Conservation (phyloP, 768 basidiomycete genomes). For the Tremella yokohamensis region DNA sequence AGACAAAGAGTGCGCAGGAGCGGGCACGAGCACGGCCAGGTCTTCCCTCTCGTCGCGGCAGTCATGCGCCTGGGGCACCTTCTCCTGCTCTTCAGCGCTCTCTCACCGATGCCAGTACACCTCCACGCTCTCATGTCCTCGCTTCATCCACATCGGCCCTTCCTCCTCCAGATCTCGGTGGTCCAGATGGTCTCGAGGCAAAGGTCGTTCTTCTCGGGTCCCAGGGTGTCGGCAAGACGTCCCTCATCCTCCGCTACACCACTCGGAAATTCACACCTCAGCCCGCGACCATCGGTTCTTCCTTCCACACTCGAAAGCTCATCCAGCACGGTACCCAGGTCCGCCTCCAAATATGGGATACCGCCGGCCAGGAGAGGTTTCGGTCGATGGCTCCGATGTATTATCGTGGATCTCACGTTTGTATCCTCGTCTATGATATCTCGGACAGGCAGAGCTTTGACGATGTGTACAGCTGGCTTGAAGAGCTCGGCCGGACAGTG, state of each 20-base stretch:
- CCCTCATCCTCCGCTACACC: slow-evolving; percentile 45
- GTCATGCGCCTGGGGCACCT: background rate
- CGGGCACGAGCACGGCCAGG: slow-evolving; percentile 15
- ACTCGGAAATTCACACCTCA: slow-evolving; percentile 29
- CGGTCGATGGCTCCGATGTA: slow-evolving; percentile 48
- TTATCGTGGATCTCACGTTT: slow-evolving; percentile 46
- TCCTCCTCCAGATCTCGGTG: slow-evolving; percentile 31
- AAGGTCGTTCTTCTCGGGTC: slow-evolving; percentile 49
- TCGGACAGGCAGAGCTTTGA: slow-evolving; percentile 38
- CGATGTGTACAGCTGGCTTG: slow-evolving; percentile 42
- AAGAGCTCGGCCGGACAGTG: slow-evolving; percentile 39
- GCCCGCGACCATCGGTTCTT: slow-evolving; percentile 40
- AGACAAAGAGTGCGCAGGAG: slow-evolving; percentile 25
- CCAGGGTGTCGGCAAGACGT: slow-evolving; percentile 48
- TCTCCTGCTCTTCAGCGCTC: slow-evolving; percentile 20
- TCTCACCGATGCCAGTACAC: slow-evolving; percentile 18
- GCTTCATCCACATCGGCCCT: slow-evolving; percentile 6
- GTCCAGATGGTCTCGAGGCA: slow-evolving; percentile 43
- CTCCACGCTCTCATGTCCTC: slow-evolving; percentile 8
- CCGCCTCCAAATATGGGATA: slow-evolving; percentile 49
- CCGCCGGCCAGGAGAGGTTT: slow-evolving; percentile 49
- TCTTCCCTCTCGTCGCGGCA: background rate
- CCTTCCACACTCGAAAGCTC: slow-evolving; percentile 44
- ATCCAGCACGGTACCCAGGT: slow-evolving; percentile 40
- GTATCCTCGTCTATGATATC: slow-evolving; percentile 45